Conservation (phyloP, 2,329 filamentous ascomycete species). For the Metarhizium album region DNA sequence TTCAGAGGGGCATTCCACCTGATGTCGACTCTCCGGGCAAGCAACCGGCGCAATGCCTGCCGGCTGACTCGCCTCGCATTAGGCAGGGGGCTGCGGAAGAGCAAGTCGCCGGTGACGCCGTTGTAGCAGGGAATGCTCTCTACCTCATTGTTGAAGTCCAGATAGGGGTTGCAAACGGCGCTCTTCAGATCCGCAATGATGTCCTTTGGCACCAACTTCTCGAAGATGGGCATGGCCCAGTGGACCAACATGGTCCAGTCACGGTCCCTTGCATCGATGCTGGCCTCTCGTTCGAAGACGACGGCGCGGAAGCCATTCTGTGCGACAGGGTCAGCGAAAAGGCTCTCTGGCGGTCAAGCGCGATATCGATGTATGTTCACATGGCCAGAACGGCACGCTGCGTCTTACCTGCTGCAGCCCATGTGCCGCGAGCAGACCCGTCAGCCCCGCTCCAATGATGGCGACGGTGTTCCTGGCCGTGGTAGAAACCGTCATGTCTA, state of each 20-base stretch:
- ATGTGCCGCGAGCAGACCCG: conserved; percentile 26
- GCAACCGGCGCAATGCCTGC: conserved; percentile 20
- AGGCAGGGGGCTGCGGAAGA: conserved; percentile 23
- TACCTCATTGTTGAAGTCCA: conserved; percentile 19
- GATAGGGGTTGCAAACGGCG: conserved; percentile 24
- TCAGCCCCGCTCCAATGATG: conserved; percentile 27
- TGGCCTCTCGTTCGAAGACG: conserved; percentile 21
- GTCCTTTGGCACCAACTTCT: conserved; percentile 21
- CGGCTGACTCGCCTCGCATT: conserved; percentile 24
- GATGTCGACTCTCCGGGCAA: conserved; percentile 22
- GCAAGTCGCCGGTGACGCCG: conserved; percentile 23
- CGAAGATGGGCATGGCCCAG: conserved; percentile 27
- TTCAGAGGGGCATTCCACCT: conserved; percentile 18
- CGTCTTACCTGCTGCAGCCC: conserved; percentile 22
- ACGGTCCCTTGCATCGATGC: conserved; percentile 18
- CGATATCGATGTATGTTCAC: background rate
- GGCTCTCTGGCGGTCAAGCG: background rate
- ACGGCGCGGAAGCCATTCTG: conserved; percentile 22
- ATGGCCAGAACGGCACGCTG: background rate
- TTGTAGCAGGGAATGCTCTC: conserved; percentile 23
- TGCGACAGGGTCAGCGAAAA: background rate
- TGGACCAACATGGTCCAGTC: conserved; percentile 31
- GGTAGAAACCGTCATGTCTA: background rate
- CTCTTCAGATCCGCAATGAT: conserved; percentile 18
- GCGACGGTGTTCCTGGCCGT: conserved; percentile 15